These are phyloP conservation scores for Ottelia alismoides DNA, from an alignment of 106 monocot genomes.

Conservation along the genomic window DNA sequence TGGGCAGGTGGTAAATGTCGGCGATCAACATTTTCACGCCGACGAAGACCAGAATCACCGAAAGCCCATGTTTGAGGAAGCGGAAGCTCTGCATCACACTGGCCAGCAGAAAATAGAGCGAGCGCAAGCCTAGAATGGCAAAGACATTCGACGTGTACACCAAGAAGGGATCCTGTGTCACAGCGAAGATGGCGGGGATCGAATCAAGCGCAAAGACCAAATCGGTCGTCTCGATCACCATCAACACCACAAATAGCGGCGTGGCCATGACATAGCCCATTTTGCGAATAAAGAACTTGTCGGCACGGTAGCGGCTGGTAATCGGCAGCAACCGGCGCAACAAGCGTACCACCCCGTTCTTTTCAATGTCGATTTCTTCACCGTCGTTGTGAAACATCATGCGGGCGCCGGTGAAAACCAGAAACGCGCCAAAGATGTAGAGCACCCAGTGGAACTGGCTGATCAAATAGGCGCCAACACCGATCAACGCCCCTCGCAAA, in stretches of 20 bases:
- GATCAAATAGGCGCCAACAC: too few relatives aligned
- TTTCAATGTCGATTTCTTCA: too few relatives aligned
- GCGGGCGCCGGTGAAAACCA: too few relatives aligned
- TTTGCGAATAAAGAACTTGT: too few relatives aligned
- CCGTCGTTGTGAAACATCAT: too few relatives aligned
- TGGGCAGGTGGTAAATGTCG: too few relatives aligned
- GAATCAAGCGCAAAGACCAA: not conserved
- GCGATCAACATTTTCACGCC: slow-evolving; percentile 2
- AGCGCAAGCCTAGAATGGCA: slow-evolving; percentile 1
- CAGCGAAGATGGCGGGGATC: slow-evolving; percentile 2
- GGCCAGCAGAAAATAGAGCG: slow-evolving; percentile 4
- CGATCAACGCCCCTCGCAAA: too few relatives aligned
- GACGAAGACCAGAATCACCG: slow-evolving; percentile 1
- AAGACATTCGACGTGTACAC: not conserved
- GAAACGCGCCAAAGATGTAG: too few relatives aligned
- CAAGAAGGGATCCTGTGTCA: not conserved
- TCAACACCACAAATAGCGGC: not conserved
- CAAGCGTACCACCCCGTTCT: too few relatives aligned
- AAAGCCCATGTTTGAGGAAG: not conserved
- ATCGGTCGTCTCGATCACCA: not conserved
- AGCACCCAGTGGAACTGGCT: too few relatives aligned
- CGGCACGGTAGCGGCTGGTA: too few relatives aligned
- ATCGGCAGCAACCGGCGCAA: too few relatives aligned
- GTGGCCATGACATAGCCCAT: not conserved
- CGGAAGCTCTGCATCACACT: not conserved